Conservation (phyloP, 1,139 yeast genomes). For the Debaryomyces fabryi region DNA sequence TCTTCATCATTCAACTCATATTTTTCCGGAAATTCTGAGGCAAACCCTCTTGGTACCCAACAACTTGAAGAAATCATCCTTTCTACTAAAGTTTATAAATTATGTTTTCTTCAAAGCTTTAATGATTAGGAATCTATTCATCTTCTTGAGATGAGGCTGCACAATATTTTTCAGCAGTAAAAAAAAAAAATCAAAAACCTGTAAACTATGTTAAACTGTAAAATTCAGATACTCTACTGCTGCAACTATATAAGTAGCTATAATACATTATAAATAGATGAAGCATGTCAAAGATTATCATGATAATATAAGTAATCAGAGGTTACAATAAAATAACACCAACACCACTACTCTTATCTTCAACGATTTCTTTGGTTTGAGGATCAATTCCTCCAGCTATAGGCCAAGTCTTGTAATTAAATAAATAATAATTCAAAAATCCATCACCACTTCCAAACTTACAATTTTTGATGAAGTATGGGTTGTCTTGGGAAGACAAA, state of each 20-base stretch:
- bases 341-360: constrained; percentile 69
- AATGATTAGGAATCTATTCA: not conserved
- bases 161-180: constrained; percentile 6
- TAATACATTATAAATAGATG: not conserved
- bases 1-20: constrained; percentile 90
- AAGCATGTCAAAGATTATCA: not conserved
- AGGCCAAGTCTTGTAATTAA: constrained; percentile 84
- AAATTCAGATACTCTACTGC: not conserved
- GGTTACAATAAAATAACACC: constrained; percentile 81
- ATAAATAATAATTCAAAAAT: constrained; percentile 81
- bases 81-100: not conserved
- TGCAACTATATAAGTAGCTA: not conserved
- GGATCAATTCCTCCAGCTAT: constrained; percentile 76
- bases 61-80: constrained; percentile 85
- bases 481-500: constrained; percentile 85
- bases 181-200: constrained; percentile 2
- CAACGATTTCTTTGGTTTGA: constrained; percentile 52
- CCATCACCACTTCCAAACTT: constrained; percentile 97
- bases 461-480: constrained; percentile 74
- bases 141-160: constrained; percentile 11
- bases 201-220: not conserved
- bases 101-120: not conserved
- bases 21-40: constrained; percentile 88
- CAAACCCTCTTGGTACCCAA: constrained; percentile 97
- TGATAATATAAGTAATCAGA: not conserved